Base-by-base conservation (phyloP, 2,329 filamentous ascomycete species). In the Xylaria sp. region DNA sequence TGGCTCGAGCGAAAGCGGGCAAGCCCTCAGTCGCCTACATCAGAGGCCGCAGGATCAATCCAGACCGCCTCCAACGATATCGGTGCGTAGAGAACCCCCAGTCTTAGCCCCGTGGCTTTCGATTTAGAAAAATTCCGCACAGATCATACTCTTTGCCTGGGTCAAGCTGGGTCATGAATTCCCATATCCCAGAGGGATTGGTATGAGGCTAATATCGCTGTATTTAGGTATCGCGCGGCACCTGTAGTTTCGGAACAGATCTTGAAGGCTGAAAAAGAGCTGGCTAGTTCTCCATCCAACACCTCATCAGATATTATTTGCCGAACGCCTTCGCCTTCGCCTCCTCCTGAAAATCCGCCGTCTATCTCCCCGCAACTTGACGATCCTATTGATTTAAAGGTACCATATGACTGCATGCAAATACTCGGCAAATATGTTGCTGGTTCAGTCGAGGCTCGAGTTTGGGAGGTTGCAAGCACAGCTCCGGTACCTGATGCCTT, bases 21-120 rank as follows among this genome's bases (percentile, higher is more conserved):
- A 77, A 77, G 59, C 56, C 73, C 23, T 75, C 76, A 15, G 75
- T 77, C 23, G 75, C 73, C 28, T 77, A 77, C 48, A 73, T 77
- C 38, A 70, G 74, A 59, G 76, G 75, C 53, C 70, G 75, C 56
- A 73, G 72, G 46, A 75, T 77, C 40, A 75, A 70, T 51, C 73
- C 73, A n/a, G 75, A 76, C 48, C 73, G 75, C 54, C 72, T 77
- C 40, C 76, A 76, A 57, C 74, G 76, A 58, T 77, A 77, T 56
- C 73, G 76, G 69, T 71, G 38, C 48, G 69, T 71, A 66, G 44
- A 20, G 28, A 38, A 11, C 3, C 28, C n/a, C 15, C 7, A 26
- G 15, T 28, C 36, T 44, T 13, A 66, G 68, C 49, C 66, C 65
- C 38, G 66, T 61, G n/a, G 65, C 70, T 13, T 68, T 54, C 70